Evolutionary conservation across 495 filamentous ascomycete genomes (phyloP).

Genomic region (Hypoxylon lenormandii): DNA sequence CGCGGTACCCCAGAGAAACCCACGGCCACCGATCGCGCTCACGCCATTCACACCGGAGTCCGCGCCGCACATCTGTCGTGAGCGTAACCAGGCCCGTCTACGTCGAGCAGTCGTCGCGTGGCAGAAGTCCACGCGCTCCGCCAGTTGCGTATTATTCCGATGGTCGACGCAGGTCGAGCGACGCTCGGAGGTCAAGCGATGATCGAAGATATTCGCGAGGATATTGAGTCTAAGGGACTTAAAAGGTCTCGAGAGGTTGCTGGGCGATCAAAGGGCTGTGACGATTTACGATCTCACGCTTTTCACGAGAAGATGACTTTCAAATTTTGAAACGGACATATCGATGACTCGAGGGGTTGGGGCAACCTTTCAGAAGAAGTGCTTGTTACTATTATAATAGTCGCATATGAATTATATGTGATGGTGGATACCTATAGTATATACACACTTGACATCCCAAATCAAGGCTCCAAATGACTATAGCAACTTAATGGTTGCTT

Average conservation of each 20-base stretch:
- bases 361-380: neutral
- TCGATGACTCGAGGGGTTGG: too few species aligned
- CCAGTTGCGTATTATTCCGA: conserved; percentile 42
- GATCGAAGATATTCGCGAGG: conserved; percentile 3
- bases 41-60: conserved; percentile 41
- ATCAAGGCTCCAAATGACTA: neutral
- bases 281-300: conserved; percentile 8
- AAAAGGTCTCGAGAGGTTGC: neutral
- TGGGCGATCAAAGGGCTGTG: neutral
- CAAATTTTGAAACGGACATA: neutral
- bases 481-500: neutral
- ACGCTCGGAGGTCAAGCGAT: conserved; percentile 24
- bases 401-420: conserved; percentile 18
- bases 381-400: conserved; percentile 10
- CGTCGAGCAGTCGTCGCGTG: conserved; percentile 23
- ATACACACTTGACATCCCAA: neutral
- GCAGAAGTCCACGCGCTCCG: conserved; percentile 45
- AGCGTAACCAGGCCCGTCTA: conserved; percentile 44
- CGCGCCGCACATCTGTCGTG: conserved; percentile 40
- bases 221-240: conserved; percentile 8
- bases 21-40: conserved; percentile 44
- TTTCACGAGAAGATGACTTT: neutral
- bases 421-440: conserved; percentile 12
- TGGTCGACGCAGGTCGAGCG: conserved; percentile 13
- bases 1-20: conserved; percentile 39